These are phyloP conservation scores for Psophocarpus tetragonolobus DNA, from an alignment of 306 rosid species.

Conservation along the genomic window DNA sequence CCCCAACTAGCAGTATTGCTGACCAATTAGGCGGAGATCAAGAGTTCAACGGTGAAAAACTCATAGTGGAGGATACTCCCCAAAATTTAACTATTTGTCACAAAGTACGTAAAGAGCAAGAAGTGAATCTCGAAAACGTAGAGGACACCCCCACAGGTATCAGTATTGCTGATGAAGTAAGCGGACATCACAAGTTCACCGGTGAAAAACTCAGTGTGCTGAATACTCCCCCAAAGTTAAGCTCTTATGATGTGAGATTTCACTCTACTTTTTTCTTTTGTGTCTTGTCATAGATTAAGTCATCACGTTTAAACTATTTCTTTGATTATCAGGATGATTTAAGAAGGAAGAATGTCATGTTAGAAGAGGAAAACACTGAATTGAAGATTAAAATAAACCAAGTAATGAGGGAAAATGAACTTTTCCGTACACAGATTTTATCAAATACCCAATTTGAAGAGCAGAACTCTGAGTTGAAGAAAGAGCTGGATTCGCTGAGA, in stretches of 20 bases:
- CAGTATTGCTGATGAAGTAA: neutral
- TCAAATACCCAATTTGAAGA: conserved; percentile 34
- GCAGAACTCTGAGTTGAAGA: conserved; percentile 41
- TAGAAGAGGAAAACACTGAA: conserved; percentile 43
- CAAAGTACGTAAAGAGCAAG: neutral
- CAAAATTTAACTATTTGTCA: conserved; percentile 1
- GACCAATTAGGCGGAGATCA: conserved; percentile 16
- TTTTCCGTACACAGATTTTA: conserved; percentile 32
- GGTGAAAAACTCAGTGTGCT: conserved; percentile 17
- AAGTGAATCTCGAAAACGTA: conserved; percentile 22
- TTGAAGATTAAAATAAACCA: conserved; percentile 37
- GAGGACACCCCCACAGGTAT: neutral
- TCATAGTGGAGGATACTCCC: conserved; percentile 30
- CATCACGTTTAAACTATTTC: neutral
- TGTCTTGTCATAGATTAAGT: conserved; percentile 31
- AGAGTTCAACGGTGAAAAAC: conserved; percentile 14
- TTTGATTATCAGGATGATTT: conserved; percentile 45
- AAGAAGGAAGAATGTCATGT: conserved; percentile 28
- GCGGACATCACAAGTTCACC: conserved; percentile 10
- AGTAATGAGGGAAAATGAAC: conserved; percentile 43
- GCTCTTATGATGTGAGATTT: conserved; percentile 43
- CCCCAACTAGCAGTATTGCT: neutral
- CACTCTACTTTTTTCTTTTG: conserved; percentile 3
- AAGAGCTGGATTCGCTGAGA: conserved; percentile 42
- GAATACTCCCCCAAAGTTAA: conserved; percentile 16